Percentiles rank a stretch among this genome's conserved stretches.
These are phyloP conservation scores for Cyberlindnera nakhonratchasimensis DNA, from an alignment of 805 yeast species.

Conservation along the genomic window DNA sequence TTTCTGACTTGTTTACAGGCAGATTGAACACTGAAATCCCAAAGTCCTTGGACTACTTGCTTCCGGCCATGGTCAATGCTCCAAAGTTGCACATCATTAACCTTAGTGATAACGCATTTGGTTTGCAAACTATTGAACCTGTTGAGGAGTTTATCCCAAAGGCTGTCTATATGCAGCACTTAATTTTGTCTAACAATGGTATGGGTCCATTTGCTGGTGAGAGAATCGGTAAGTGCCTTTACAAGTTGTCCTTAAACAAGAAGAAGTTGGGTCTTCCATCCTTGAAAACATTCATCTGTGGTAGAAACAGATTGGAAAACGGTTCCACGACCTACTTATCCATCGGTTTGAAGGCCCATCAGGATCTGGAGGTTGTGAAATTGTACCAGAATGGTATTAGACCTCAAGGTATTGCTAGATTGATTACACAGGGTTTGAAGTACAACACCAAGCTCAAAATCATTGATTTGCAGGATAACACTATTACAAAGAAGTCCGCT, in stretches of 20 bases:
- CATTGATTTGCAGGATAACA: constrained; percentile 91
- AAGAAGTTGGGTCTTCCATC: constrained; percentile 40
- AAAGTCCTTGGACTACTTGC: constrained; percentile 63
- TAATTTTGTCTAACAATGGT: constrained; percentile 91
- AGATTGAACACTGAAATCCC: constrained; percentile 95
- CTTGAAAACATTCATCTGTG: constrained; percentile 88
- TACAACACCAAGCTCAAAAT: constrained; percentile 56
- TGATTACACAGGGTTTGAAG: constrained; percentile 69
- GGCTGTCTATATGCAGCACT: constrained; percentile 78
- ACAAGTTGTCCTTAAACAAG: constrained; percentile 65
- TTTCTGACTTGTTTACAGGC: constrained; percentile 93
- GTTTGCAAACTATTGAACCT: constrained; percentile 90
- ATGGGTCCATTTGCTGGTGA: constrained; percentile 98
- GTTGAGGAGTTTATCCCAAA: constrained; percentile 72
- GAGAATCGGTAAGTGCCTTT: constrained; percentile 84
- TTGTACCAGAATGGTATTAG: constrained; percentile 96
- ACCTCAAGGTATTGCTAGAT: constrained; percentile 81
- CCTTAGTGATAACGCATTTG: constrained; percentile 94
- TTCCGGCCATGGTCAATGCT: constrained; percentile 69
- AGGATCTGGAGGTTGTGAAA: constrained; percentile 65
- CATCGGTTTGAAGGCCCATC: constrained; percentile 78
- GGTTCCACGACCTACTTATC: constrained; percentile 88
- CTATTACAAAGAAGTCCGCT: constrained; percentile 74
- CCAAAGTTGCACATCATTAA: constrained; percentile 70
- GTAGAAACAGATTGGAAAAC: constrained; percentile 94